Conservation (phyloP, 2,329 filamentous ascomycete species). For the Escovopsis sp. region DNA sequence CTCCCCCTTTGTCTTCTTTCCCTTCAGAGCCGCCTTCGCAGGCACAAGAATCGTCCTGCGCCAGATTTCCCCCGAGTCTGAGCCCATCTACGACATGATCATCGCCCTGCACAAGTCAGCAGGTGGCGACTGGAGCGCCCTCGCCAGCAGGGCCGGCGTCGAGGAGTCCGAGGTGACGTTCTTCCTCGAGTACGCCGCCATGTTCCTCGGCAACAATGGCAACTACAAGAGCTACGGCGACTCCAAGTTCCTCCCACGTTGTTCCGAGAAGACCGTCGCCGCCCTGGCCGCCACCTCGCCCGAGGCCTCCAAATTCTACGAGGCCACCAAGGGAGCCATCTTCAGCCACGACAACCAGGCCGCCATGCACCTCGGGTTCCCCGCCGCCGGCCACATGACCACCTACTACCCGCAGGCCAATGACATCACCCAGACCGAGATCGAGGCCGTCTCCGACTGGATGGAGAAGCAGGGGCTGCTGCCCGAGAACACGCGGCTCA, state of each 20-base stretch:
- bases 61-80: conserved; percentile 69
- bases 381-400: conserved; percentile 60
- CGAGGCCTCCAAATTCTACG: conserved; percentile 48
- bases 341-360: conserved; percentile 50
- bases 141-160: conserved; percentile 49
- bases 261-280: conserved; percentile 46
- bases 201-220: conserved; percentile 66
- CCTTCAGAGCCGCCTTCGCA: conserved; percentile 54
- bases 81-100: conserved; percentile 69
- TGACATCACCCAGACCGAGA: conserved; percentile 59
- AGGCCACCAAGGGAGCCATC: conserved; percentile 54
- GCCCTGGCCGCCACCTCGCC: conserved; percentile 46
- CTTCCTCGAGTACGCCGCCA: conserved; percentile 63
- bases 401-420: conserved; percentile 70
- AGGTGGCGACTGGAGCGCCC: conserved; percentile 53
- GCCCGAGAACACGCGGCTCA: conserved; percentile 61
- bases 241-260: conserved; percentile 66
- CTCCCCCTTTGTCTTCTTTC: not conserved
- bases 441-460: conserved; percentile 55
- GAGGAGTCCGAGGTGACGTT: conserved; percentile 46
- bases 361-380: conserved; percentile 62
- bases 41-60: conserved; percentile 66
- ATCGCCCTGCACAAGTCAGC: conserved; percentile 51
- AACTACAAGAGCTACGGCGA: conserved; percentile 85
- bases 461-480: conserved; percentile 57